Base-by-base conservation (phyloP, 208 protist species). In the Trypanosoma vivax region DNA sequence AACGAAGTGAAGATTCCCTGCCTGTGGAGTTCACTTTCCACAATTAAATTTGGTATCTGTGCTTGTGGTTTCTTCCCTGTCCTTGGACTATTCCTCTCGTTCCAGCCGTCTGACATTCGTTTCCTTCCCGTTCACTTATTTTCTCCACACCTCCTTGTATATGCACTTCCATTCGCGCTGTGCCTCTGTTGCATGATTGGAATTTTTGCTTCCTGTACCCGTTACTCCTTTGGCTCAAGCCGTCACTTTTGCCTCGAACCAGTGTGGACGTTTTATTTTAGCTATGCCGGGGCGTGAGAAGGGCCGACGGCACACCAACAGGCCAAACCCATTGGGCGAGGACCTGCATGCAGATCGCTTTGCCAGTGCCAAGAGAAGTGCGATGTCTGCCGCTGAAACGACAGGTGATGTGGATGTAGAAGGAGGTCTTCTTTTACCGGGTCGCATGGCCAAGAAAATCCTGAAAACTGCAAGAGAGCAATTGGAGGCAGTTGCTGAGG, bases 341-440 rank as follows among this genome's bases (percentile, higher is more conserved):
- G 83, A 92, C 46, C 54, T 92, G 42, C 41, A 90, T 53, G 83
- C 83, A 7, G 79, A 85, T 41, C 82, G 82, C 56, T 92, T 86
- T 51, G 88, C 83, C 46, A 83, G 66, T 43, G 50, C 42, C 31
- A 88, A 87, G 73, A 28, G 53, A 41, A 4, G 3, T 50, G 24
- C 39, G 23, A 24, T 50, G 42, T 48, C 41, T 40, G 25, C 48
- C 11, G 58, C 73, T n/a, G 65, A 61, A 40, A 51, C 68, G 25
- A 57, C 37, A 2, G 65, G 7, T 24, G 58, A 72, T 3, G 55
- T 50, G 11, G 82, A 82, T 19, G 29, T 13, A 4, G 56, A 76
- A 42, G 58, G 58, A 6, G 73, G 80, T 43, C 81, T 92, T 64
- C 52, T 92, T 40, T 70, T 95, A 9, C 75, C 83, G 4, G 74